Evolutionary conservation across 2,329 filamentous ascomycete genomes (phyloP).

Genomic region (Lasiodiplodia theobromae): DNA sequence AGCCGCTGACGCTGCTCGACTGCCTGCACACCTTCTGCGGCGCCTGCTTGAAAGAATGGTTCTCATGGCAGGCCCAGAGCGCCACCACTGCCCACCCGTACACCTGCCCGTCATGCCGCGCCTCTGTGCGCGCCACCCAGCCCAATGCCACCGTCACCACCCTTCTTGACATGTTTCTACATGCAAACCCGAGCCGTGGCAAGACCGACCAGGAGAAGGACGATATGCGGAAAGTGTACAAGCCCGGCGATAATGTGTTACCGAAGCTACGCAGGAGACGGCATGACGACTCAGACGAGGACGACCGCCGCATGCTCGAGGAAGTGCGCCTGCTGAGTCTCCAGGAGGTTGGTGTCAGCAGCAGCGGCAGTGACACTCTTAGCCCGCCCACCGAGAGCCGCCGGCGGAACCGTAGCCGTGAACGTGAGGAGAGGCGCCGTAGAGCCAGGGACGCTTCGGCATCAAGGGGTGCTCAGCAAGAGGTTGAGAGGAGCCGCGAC

Average conservation of each 20-base stretch:
- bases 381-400: constrained; percentile 51
- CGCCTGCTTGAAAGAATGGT: constrained; percentile 96
- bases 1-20: constrained; percentile 88
- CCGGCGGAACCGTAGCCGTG: constrained; percentile 45
- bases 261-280: constrained; percentile 61
- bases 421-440: constrained; percentile 25
- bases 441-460: constrained; percentile 27
- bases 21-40: constrained; percentile 97
- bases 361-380: constrained; percentile 35
- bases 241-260: constrained; percentile 80
- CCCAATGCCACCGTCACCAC: constrained; percentile 92
- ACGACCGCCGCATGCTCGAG: constrained; percentile 73
- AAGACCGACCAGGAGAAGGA: constrained; percentile 76
- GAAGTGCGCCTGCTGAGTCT: constrained; percentile 78
- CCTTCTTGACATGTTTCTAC: constrained; percentile 85
- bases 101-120: constrained; percentile 93
- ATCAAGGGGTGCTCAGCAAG: constrained; percentile 1
- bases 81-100: constrained; percentile 66
- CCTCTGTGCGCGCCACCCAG: constrained; percentile 81
- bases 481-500: neutral
- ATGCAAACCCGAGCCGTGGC: constrained; percentile 77
- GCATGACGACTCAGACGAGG: constrained; percentile 64
- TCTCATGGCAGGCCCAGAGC: constrained; percentile 75
- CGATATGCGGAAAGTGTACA: constrained; percentile 78
- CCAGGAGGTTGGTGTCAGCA: constrained; percentile 65